Evolutionary conservation across 1,284 basidiomycete species (phyloP), one percentile per base, ranked within the genome.

Genomic region (Earliella scabrosa): DNA sequence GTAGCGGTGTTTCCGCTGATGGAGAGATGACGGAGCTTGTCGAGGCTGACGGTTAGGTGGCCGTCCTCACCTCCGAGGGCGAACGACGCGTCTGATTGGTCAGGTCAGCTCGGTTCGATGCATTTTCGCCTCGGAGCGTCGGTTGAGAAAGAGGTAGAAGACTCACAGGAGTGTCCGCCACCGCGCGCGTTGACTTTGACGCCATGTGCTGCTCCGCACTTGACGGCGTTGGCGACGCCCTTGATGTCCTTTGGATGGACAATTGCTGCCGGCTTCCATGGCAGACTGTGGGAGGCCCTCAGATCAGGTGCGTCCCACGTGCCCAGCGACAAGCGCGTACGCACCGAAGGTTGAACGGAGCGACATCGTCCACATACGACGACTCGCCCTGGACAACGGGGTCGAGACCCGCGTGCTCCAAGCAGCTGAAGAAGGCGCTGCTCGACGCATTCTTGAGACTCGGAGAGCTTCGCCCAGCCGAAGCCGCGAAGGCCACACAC

Each of bases 111-210:
- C 11, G 26, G 11, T 23, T 50, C 48, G 16, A 20, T 10, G 27
- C 2, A 23, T 16, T 27, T 10, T n/a, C n/a, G n/a, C n/a, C n/a
- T n/a, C n/a, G n/a, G 29, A 31, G 29, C 29, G 29, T 31, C 29
- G 6, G 29, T 6, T 31, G 13, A 31, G 7, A 31, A 13, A 13
- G n/a, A n/a, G n/a, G n/a, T n/a, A n/a, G n/a, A n/a, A n/a, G 11
- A 46, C 54, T 45, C 21, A 55, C 54, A 55, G 13, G 54, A 55
- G 14, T 55, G 54, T 7, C 54, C 54, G 13, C 54, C 54, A 41
- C 54, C 32, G 8, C 54, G 48, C 21, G 54, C 54, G 31, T 55
- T 55, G 29, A 55, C 54, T 35, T 55, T 55, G 54, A 55, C 48
- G 16, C 23, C 54, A 31, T 38, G 35, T 18, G 11, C n/a, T 38